These are phyloP conservation scores for Salix brachista DNA, from an alignment of 345 rosid species.

Conservation along the genomic window DNA sequence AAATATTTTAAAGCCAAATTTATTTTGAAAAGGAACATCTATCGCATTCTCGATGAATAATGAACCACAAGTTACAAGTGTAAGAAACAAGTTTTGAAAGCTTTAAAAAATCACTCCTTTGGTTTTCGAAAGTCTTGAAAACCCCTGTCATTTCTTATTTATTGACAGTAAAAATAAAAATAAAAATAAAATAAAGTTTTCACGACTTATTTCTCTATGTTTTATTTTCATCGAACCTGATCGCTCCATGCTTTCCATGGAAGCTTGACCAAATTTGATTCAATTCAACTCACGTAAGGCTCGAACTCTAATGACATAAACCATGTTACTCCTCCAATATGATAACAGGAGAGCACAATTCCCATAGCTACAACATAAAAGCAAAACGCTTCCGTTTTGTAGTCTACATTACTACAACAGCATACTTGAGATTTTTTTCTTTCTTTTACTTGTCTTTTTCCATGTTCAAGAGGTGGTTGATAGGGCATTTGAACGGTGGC, in stretches of 20 bases:
- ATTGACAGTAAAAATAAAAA: too few relatives aligned
- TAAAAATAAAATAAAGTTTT: too few relatives aligned
- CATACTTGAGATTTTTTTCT: neutral
- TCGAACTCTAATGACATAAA: neutral
- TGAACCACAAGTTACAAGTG: too few relatives aligned
- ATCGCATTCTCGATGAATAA: too few relatives aligned
- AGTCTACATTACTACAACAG: neutral
- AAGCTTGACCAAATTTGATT: too few relatives aligned
- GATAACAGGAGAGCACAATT: neutral
- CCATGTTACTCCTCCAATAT: neutral
- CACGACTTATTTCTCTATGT: too few relatives aligned
- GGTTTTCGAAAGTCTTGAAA: too few relatives aligned
- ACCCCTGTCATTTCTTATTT: too few relatives aligned
- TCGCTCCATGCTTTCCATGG: neutral
- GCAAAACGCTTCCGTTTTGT: neutral
- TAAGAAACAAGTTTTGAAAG: too few relatives aligned
- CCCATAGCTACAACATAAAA: neutral
- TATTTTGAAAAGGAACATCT: too few relatives aligned
- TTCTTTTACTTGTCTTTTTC: neutral
- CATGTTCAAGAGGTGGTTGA: neutral
- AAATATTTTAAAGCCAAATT: too few relatives aligned
- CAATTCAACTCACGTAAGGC: neutral
- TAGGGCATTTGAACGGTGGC: neutral
- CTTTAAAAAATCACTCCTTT: too few relatives aligned
- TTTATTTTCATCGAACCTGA: neutral